phyloP scores from a whole-genome alignment of 1,284 basidiomycete genomes.

The Papiliotrema fonsecae region DNA sequence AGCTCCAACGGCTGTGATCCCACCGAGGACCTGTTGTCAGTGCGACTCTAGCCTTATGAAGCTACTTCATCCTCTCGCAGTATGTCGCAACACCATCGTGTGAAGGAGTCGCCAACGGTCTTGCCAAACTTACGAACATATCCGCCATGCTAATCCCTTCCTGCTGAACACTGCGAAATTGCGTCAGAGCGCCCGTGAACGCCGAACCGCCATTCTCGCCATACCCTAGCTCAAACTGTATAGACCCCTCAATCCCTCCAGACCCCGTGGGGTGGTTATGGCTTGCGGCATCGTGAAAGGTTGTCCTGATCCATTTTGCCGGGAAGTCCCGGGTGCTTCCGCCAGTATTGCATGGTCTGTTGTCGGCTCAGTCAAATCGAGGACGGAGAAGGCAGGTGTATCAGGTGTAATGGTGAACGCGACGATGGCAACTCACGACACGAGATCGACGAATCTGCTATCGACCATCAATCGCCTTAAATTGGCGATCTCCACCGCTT shows the following conservation, averaged over 20 bases:
- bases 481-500: not conserved
- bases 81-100: too few species aligned
- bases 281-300: constrained; percentile 1
- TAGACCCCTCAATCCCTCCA: not conserved
- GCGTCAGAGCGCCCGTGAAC: not conserved
- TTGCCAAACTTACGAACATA: constrained; percentile 1
- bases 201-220: constrained; percentile 1
- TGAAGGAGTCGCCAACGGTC: not conserved
- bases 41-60: too few species aligned
- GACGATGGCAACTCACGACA: not conserved
- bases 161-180: not conserved
- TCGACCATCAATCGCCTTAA: constrained; percentile 1
- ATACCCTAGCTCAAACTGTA: not conserved
- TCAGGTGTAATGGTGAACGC: too few species aligned
- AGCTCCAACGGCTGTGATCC: not conserved
- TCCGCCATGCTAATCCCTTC: constrained; percentile 1
- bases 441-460: not conserved
- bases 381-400: not conserved
- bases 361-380: not conserved
- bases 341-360: not conserved
- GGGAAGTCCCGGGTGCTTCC: not conserved
- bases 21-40: constrained; percentile 1
- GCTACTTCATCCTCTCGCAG: too few species aligned
- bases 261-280: not conserved
- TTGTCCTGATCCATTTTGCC: not conserved